Conservation (phyloP, 1,284 basidiomycete genomes). For the Sporisorium scitamineum region DNA sequence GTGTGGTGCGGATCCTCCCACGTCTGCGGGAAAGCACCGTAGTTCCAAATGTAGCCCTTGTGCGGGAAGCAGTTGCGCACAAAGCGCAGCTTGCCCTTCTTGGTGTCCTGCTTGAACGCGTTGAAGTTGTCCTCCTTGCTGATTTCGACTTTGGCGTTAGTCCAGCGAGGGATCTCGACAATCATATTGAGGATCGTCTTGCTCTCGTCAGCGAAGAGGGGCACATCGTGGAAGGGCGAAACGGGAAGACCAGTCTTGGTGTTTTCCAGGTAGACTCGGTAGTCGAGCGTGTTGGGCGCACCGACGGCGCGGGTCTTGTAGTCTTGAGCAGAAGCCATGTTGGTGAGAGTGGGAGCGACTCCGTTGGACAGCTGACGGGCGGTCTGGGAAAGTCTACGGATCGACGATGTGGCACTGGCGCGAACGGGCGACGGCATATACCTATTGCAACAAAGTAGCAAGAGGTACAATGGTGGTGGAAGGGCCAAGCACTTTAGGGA, state of each 20-base stretch:
- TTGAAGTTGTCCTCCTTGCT: slow-evolving; percentile 97
- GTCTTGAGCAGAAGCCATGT: slow-evolving; percentile 59
- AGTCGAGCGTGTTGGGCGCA: slow-evolving; percentile 92
- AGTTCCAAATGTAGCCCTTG: slow-evolving; percentile 80
- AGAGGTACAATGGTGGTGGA: slow-evolving; percentile 9
- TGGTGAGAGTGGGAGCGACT: slow-evolving; percentile 10
- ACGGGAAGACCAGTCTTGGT: slow-evolving; percentile 62
- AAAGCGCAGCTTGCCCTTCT: slow-evolving; percentile 93
- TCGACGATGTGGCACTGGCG: slow-evolving; percentile 26
- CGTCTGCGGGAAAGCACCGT: slow-evolving; percentile 90
- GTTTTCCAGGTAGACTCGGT: slow-evolving; percentile 89
- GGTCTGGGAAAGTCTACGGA: slow-evolving; percentile 60
- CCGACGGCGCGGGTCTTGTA: slow-evolving; percentile 83
- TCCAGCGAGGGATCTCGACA: slow-evolving; percentile 95
- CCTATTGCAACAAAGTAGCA: slow-evolving; percentile 1
- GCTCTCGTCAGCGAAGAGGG: slow-evolving; percentile 68
- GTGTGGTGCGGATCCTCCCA: slow-evolving; percentile 93
- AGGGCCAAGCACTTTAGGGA: no score
- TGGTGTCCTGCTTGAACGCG: slow-evolving; percentile 98
- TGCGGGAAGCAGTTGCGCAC: slow-evolving; percentile 99
- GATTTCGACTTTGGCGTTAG: slow-evolving; percentile 97
- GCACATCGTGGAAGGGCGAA: slow-evolving; percentile 69
- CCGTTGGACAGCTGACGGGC: slow-evolving; percentile 56
- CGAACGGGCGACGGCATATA: slow-evolving; percentile 45
- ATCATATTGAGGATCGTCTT: slow-evolving; percentile 75